Evolutionary conservation across 2,329 filamentous ascomycete genomes (phyloP), one percentile per base, ranked within the genome.

Genomic region (Bretziella fagacearum): DNA sequence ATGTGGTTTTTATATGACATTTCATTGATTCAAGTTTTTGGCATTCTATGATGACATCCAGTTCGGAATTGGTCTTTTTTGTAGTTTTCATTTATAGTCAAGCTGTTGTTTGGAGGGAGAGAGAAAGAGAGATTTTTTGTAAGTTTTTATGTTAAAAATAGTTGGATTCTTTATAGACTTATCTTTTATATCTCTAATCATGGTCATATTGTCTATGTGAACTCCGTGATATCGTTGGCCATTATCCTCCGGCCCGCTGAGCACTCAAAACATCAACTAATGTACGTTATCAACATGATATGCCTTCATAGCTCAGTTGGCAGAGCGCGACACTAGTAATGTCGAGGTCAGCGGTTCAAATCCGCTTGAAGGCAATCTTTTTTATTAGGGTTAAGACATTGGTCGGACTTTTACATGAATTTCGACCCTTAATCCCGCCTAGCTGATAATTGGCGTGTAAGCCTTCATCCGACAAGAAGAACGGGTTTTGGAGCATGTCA

Each of bases 241-340:
- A 30, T 30, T 2, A 30, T 30, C 2, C n/a, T 30, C 27, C 5
- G 26, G 10, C 4, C 3, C 27, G 27, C 27, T 5, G n/a, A 30
- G 3, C 5, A 30, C 3, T 5, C 27, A 30, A 30, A 30, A 22
- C 13, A n/a, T 18, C 8, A 2, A 39, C 7, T 22, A 18, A 25
- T 6, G 15, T 10, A 3, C 18, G 8, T 10, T 6, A 3, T 2
- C 8, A 4, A 3, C 8, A 27, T 11, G 11, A 6, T 13, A 30
- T 4, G 46, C 46, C 46, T 48, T 43, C 37, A 48, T 48, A 48
- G 46, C 46, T 48, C 46, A 48, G 46, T 48, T 48, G 46, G 46
- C 46, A 48, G 46, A 48, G 46, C 46, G 46, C 46, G 46, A 48
- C 46, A 48, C 46, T 48, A 48, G 46, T 48, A 48, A 35, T 48